A percentile compares a stretch with the other conserved stretches of the same genome.
These are phyloP conservation scores for Byssothecium circinans DNA, from an alignment of 2,329 filamentous ascomycete species.

Conservation along the genomic window DNA sequence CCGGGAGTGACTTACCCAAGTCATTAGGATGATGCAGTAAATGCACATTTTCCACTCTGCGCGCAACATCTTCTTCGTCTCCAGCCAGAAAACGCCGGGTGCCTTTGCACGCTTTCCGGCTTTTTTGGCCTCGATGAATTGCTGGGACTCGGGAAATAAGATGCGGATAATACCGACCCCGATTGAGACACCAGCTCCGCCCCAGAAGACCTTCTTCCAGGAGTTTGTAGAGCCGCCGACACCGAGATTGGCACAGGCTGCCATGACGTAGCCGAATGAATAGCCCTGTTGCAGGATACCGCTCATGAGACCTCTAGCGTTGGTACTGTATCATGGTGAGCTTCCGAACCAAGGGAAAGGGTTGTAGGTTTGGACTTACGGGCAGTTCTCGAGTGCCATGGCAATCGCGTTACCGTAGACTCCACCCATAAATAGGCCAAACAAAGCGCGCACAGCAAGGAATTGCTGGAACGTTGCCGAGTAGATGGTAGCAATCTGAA, in stretches of 20 bases:
- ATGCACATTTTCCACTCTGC: slow-evolving; percentile 76
- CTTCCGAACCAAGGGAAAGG: slow-evolving; percentile 17
- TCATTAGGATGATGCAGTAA: slow-evolving; percentile 79
- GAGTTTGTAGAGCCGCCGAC: slow-evolving; percentile 64
- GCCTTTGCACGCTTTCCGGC: slow-evolving; percentile 55
- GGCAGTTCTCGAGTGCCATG: slow-evolving; percentile 76
- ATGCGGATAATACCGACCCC: slow-evolving; percentile 68
- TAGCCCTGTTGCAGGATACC: slow-evolving; percentile 84
- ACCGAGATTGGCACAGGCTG: slow-evolving; percentile 73
- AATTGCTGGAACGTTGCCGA: slow-evolving; percentile 71
- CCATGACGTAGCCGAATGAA: slow-evolving; percentile 76
- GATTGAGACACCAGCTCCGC: slow-evolving; percentile 68
- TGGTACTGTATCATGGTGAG: slow-evolving; percentile 35
- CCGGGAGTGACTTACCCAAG: slow-evolving; percentile 51
- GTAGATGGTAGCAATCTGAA: slow-evolving; percentile 81
- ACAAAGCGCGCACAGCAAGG: slow-evolving; percentile 71
- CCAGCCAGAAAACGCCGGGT: slow-evolving; percentile 63
- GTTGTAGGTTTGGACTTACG: slow-evolving; percentile 45
- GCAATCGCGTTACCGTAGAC: slow-evolving; percentile 78
- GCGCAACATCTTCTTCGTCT: slow-evolving; percentile 67
- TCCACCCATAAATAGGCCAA: slow-evolving; percentile 79
- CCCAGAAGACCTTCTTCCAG: slow-evolving; percentile 79
- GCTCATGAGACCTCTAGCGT: slow-evolving; percentile 77
- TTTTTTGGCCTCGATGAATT: slow-evolving; percentile 71
- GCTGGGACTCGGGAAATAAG: slow-evolving; percentile 71